phyloP scores from a whole-genome alignment of 331 rosid genomes.

The Spiraea crenata region DNA sequence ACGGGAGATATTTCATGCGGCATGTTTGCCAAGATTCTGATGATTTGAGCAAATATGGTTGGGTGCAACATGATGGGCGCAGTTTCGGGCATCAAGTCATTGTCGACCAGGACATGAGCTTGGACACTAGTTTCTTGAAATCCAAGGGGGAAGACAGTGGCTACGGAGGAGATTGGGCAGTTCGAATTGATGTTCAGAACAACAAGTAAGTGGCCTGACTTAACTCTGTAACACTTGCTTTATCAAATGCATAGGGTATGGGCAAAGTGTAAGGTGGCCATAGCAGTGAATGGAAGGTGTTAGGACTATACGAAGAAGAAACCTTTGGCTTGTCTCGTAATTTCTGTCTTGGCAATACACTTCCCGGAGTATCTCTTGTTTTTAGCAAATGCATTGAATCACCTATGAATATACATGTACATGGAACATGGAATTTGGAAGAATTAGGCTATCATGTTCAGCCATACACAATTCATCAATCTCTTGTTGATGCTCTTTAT shows the following conservation, averaged over 20 bases:
- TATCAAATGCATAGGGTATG: neutral
- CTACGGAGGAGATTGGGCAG: constrained; percentile 97
- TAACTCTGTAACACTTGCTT: neutral
- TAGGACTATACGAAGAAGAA: neutral
- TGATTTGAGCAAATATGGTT: constrained; percentile 49
- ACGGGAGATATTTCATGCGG: constrained; percentile 62
- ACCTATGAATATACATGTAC: neutral
- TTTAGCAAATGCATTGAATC: neutral
- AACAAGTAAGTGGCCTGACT: constrained; percentile 50
- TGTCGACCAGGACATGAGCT: constrained; percentile 66
- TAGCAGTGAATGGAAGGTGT: neutral
- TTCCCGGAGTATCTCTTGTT: neutral
- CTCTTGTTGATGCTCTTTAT: constrained; percentile 17
- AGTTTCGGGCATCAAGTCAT: constrained; percentile 75
- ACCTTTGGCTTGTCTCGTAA: neutral
- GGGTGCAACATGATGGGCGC: constrained; percentile 56
- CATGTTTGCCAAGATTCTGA: constrained; percentile 66
- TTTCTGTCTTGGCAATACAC: neutral
- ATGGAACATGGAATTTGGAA: neutral
- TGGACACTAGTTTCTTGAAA: constrained; percentile 77
- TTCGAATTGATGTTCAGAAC: constrained; percentile 52
- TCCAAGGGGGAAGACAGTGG: constrained; percentile 77
- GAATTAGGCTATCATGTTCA: constrained; percentile 19
- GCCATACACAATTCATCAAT: neutral
- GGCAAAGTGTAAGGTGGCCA: neutral